Evolutionary conservation across 805 yeast species (phyloP).

Genomic region (Lachancea cidri): DNA sequence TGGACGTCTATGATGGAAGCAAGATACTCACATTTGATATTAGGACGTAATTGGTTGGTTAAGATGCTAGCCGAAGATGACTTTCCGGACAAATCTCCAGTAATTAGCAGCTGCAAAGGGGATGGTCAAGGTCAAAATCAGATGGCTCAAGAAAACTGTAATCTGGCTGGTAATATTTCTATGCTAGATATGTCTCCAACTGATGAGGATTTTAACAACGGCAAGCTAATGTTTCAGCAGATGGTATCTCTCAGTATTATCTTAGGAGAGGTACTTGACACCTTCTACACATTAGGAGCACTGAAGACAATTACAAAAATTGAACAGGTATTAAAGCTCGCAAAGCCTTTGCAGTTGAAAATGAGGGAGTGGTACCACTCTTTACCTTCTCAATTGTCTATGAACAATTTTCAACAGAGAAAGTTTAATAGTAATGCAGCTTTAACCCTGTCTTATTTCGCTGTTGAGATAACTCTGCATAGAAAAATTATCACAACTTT

Average conservation of each 20-base stretch:
- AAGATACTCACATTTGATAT: conserved; percentile 74
- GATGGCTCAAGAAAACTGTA: conserved; percentile 7
- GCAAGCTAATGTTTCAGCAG: conserved; percentile 62
- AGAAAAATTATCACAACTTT: conserved; percentile 63
- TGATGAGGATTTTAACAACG: conserved; percentile 59
- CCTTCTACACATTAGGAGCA: conserved; percentile 68
- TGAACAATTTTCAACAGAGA: conserved; percentile 54
- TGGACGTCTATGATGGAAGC: conserved; percentile 83
- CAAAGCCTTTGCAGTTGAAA: conserved; percentile 74
- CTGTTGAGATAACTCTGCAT: conserved; percentile 83
- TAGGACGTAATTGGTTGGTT: conserved; percentile 77
- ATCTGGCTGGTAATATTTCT: conserved; percentile 16
- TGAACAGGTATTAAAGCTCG: conserved; percentile 63
- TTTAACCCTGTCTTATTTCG: conserved; percentile 79
- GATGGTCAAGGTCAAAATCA: conserved; percentile 4
- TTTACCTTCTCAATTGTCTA: conserved; percentile 57
- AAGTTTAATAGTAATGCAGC: conserved; percentile 71
- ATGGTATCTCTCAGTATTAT: conserved; percentile 63
- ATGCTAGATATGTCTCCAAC: conserved; percentile 28
- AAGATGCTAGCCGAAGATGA: conserved; percentile 60
- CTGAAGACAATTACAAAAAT: conserved; percentile 51
- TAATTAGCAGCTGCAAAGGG: conserved; percentile 11
- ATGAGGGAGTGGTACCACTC: conserved; percentile 75
- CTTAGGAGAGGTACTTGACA: conserved; percentile 63
- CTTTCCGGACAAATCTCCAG: conserved; percentile 62